phyloP scores from a whole-genome alignment of 108 stramenopile genomes.

The Bacterosira constricta region DNA sequence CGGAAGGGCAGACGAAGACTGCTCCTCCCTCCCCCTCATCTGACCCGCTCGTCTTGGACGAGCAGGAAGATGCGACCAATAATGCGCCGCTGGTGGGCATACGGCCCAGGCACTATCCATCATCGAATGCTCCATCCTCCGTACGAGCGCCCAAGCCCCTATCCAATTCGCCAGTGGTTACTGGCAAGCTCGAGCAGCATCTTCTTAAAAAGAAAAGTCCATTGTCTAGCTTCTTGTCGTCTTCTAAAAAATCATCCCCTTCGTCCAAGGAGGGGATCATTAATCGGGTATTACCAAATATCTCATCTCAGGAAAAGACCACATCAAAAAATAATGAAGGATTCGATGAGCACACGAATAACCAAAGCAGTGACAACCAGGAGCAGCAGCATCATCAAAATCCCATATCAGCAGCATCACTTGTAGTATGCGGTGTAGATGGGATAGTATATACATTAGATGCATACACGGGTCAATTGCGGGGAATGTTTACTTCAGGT shows the following conservation, averaged over 20 bases:
- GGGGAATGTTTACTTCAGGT: slow-evolving; percentile 58
- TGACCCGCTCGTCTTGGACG: neutral
- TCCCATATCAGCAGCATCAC: slow-evolving; percentile 35
- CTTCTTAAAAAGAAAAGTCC: neutral
- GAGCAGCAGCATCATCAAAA: too few species aligned
- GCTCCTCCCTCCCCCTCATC: neutral
- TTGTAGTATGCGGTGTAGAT: slow-evolving; percentile 71
- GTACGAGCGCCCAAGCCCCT: neutral
- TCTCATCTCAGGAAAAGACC: neutral
- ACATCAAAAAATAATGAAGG: neutral
- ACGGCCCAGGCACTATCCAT: neutral
- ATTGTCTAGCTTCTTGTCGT: neutral
- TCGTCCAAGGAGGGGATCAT: neutral
- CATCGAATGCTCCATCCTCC: neutral
- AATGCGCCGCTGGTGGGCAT: neutral
- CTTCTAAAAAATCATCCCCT: neutral
- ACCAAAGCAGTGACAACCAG: neutral
- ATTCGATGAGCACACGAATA: neutral
- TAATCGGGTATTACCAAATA: neutral
- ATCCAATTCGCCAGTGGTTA: neutral
- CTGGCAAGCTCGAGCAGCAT: neutral
- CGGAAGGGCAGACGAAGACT: neutral
- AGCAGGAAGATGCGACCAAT: neutral
- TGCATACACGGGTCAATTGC: slow-evolving; percentile 51
- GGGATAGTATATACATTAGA: slow-evolving; percentile 65